Percentiles rank a stretch among this genome's conserved stretches.
phyloP scores from a whole-genome alignment of 495 filamentous ascomycete species.

The Neurospora pannonica region DNA sequence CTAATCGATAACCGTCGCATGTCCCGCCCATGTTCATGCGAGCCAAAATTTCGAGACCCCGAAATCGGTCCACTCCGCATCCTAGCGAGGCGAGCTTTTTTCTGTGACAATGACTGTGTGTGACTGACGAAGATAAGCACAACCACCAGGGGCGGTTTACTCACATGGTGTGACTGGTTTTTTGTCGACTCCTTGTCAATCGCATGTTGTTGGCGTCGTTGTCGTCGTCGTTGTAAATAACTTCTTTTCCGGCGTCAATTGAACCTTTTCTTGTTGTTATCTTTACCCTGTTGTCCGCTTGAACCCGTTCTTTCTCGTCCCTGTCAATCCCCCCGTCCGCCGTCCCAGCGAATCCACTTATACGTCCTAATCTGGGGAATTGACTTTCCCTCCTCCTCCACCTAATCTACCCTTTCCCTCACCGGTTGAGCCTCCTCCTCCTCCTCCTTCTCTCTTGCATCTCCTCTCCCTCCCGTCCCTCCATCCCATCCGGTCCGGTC shows the following conservation, averaged over 20 bases:
- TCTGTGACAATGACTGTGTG: background rate
- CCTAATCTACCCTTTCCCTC: background rate
- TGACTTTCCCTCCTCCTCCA: background rate
- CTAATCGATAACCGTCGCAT: background rate
- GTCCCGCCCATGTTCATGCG: too few species aligned
- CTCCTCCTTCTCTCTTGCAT: background rate
- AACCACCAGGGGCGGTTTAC: background rate
- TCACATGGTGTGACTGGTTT: background rate
- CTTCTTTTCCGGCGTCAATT: background rate
- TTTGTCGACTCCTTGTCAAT: background rate
- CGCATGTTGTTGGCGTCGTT: background rate
- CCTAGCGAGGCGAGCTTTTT: background rate
- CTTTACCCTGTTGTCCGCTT: background rate
- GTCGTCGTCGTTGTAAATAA: background rate
- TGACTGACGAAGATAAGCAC: background rate
- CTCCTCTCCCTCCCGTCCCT: background rate
- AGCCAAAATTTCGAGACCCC: background rate
- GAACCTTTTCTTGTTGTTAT: background rate
- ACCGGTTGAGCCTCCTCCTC: background rate
- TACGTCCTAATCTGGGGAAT: background rate
- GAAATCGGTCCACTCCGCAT: background rate
- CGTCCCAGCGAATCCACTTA: background rate
- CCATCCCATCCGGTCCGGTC: background rate
- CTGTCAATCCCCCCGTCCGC: background rate
- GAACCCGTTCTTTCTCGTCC: background rate